phyloP scores from a whole-genome alignment of 2,329 filamentous ascomycete genomes.

The Rutstroemia sp. region DNA sequence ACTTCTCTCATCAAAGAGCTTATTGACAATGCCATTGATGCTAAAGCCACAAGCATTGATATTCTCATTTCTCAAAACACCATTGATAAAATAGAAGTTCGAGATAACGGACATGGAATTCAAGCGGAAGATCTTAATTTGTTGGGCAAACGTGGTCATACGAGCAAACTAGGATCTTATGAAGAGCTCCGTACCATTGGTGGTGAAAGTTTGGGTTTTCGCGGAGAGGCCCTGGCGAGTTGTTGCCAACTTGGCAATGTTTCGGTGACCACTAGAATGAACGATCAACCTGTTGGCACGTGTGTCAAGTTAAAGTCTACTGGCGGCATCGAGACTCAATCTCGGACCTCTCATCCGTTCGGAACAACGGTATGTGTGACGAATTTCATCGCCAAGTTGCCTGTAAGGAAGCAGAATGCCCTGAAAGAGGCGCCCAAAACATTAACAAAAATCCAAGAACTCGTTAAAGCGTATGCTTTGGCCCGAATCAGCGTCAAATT shows the following conservation, averaged over 20 bases:
- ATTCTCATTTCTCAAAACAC: conserved; percentile 58
- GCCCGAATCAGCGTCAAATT: conserved; percentile 57
- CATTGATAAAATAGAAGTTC: conserved; percentile 60
- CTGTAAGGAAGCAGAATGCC: conserved; percentile 54
- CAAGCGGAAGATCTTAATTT: conserved; percentile 50
- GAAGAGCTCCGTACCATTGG: conserved; percentile 52
- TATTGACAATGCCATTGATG: conserved; percentile 70
- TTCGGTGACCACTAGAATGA: conserved; percentile 55
- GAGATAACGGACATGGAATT: conserved; percentile 70
- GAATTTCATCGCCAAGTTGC: conserved; percentile 51
- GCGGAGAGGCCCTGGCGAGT: conserved; percentile 66
- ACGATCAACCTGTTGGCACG: conserved; percentile 51
- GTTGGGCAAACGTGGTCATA: conserved; percentile 61
- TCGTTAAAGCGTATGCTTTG: conserved; percentile 59
- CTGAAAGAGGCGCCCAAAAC: conserved; percentile 51
- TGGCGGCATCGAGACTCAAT: conserved; percentile 33
- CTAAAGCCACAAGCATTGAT: conserved; percentile 58
- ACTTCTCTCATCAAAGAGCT: conserved; percentile 65
- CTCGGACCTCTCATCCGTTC: conserved; percentile 44
- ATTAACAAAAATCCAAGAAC: conserved; percentile 48
- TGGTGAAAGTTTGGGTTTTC: conserved; percentile 61
- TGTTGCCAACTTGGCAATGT: conserved; percentile 53
- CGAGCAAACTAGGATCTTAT: conserved; percentile 64
- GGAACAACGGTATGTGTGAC: conserved; percentile 61
- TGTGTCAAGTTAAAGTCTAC: conserved; percentile 37